Conservation (phyloP, 2,329 filamentous ascomycete genomes). For the Paecilomyces fulvus region DNA sequence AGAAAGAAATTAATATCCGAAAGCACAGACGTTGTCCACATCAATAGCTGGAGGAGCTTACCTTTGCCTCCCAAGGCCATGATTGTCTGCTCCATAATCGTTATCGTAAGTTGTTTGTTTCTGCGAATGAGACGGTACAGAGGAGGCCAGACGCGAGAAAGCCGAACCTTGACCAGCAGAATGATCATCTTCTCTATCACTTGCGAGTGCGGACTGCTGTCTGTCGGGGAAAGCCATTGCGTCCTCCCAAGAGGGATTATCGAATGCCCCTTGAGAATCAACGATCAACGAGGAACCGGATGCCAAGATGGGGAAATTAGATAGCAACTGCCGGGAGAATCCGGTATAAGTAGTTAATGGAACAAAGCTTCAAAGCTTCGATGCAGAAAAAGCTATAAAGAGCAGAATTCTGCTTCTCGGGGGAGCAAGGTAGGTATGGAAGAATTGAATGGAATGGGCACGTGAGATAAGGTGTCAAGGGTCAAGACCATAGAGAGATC, state of each 20-base stretch:
- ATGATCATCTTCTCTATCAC: conserved; percentile 4
- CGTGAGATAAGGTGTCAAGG: neutral
- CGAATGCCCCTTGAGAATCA: neutral
- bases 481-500: neutral
- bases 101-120: neutral
- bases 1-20: neutral
- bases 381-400: neutral
- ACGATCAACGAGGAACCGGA: neutral
- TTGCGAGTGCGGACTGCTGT: neutral
- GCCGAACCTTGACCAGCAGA: conserved; percentile 8
- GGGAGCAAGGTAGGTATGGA: neutral
- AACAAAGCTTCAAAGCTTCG: neutral
- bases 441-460: neutral
- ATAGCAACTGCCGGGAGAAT: neutral
- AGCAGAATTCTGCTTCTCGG: neutral
- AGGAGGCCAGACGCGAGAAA: conserved; percentile 5
- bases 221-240: neutral
- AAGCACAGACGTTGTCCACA: neutral
- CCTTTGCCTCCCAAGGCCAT: conserved; percentile 15
- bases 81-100: conserved; percentile 5
- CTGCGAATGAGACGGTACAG: conserved; percentile 3
- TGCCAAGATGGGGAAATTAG: neutral
- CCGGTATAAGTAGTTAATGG: neutral
- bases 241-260: neutral
- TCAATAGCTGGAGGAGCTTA: conserved; percentile 2